Base-by-base conservation (phyloP, 2,329 filamentous ascomycete genomes). In the Fusarium napiforme region DNA sequence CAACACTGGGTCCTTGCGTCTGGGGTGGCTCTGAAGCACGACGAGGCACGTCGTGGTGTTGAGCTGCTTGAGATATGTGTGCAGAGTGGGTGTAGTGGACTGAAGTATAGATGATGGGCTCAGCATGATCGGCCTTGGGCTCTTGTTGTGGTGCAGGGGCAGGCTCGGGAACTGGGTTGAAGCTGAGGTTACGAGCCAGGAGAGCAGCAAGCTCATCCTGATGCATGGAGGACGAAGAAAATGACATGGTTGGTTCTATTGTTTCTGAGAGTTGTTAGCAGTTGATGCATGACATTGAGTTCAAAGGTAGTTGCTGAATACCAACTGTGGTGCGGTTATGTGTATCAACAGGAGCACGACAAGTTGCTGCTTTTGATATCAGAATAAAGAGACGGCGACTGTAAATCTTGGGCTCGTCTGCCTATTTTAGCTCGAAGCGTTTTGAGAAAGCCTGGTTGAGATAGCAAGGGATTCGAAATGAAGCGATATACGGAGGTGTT, bases 71-170 rank as follows among this genome's bases (percentile, higher is more conserved):
- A 26, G 74, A 70, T 36, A 78, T 79, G 80, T 97, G 93, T 49
- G 92, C 86, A 14, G 93, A 94, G 79, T 95, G 94, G 73, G 92
- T 92, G 81, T 97, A 97, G 81, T 97, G 94, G 78, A 93, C 92
- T 15, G 93, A 93, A 75, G 88, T 91, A 84, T 96, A 97, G 71
- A 88, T 86, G 71, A 93, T 91, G 53, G 83, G 84, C 64, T 83
- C 82, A 49, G 78, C 71, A 37, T 79, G 78, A 59, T 77, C 78
- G 62, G 81, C 81, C 64, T 79, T 81, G 60, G 67, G 79, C 37
- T 77, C 71, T 42, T 80, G 70, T 63, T 79, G 78, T 21, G 59
- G 67, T 26, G 64, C 74, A 47, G 75, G 65, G 16, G 62, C 62
- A 57, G 68, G 60, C 43, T 60, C 60, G 10, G 68, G 72, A 26